Evolutionary conservation across 495 filamentous ascomycete genomes (phyloP), one percentile per base, ranked within the genome.

Genomic region (Cairneyella variabilis): DNA sequence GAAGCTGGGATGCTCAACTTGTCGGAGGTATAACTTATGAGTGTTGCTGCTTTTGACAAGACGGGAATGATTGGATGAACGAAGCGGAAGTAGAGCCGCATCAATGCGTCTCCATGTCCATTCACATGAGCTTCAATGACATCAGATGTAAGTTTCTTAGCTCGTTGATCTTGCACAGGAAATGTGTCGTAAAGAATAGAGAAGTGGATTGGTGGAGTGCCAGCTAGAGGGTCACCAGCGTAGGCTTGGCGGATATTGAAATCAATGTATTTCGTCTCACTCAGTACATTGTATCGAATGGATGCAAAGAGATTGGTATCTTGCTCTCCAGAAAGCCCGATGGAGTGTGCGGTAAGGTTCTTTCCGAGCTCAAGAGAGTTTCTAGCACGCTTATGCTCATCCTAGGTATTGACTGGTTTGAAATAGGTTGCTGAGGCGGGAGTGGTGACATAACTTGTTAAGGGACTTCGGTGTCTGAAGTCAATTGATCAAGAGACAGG

Each of bases 251-350:
- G 45, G 10, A 60, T 42, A 18, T 63, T 59, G 27, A 53, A 58
- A 18, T 56, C 54, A 11, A 63, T 56, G 11, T 40, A 56, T 23
- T 46, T 49, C 40, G 58, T 46, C 32, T 60, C 57, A 20, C 60
- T 63, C n/a, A 63, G 26, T n/a, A 63, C 53, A 20, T 57, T 53
- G 36, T 56, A 57, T 7, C 57, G 57, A 28, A 63, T 57, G 11
- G 57, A 60, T 16, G 57, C 40, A 2, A 61, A 43, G 11, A 61
- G 36, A 36, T 60, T 49, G 11, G 58, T 53, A 20, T 61, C 61
- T 47, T 64, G 61, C 30, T 60, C 61, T 30, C 53, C 56, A 20
- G 42, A 60, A 1, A 56, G 43, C 10, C 58, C 54, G 46, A 61
- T 52, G 30, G 40, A 60, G 40, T 58, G 61, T 10, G 58, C 50